A percentile compares a stretch with the other conserved stretches of the same genome.
phyloP scores from a whole-genome alignment of 2,329 filamentous ascomycete species.

The Aurifilum marmelostoma region DNA sequence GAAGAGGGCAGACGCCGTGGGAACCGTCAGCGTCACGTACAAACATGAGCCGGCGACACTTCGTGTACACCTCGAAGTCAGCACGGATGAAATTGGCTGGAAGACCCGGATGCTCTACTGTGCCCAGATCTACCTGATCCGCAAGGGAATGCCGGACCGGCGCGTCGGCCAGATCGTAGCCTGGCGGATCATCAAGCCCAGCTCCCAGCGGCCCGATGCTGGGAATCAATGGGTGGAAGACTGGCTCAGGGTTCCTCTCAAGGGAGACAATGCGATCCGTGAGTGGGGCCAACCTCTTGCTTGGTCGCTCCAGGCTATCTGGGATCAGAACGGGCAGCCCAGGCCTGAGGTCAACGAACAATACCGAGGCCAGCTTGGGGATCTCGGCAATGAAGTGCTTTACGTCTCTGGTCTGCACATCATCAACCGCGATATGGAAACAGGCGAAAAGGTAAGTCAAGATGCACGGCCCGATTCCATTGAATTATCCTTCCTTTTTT shows the following conservation, averaged over 20 bases:
- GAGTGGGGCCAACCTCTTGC: not conserved
- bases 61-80: not conserved
- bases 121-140: not conserved
- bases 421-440: not conserved
- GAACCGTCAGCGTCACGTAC: not conserved
- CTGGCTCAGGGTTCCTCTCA: constrained; percentile 1
- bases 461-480: not conserved
- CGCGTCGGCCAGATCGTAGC: not conserved
- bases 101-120: not conserved
- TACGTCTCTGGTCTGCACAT: not conserved
- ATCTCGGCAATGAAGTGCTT: not conserved
- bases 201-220: not conserved
- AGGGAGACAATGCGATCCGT: not conserved
- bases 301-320: constrained; percentile 1
- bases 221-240: not conserved
- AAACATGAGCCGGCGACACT: not conserved
- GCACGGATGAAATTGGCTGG: not conserved
- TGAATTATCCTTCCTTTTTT: not conserved
- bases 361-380: not conserved
- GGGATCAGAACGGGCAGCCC: not conserved
- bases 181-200: not conserved
- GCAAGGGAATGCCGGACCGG: not conserved
- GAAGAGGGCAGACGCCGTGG: not conserved
- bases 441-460: not conserved
- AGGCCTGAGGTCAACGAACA: not conserved